Evolutionary conservation across 306 rosid species (phyloP), one percentile per base, ranked within the genome.

Genomic region (Lagenaria siceraria): DNA sequence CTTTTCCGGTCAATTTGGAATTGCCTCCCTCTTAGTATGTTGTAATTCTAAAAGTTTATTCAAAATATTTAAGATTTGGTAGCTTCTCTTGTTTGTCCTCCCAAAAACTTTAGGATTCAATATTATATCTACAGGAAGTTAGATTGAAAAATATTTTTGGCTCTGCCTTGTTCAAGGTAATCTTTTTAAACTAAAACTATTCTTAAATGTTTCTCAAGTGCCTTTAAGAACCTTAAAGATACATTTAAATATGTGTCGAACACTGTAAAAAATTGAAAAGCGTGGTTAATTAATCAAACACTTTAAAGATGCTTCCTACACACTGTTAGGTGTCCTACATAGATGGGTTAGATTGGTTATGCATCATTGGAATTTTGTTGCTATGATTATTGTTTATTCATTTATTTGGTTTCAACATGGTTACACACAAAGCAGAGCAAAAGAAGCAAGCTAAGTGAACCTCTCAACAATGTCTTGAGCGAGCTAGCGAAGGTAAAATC

Each of bases 401-500:
- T 42, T 42, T 68, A 11, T 59, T 42, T 54, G 56, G 38, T 76
- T 22, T 48, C 74, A 79, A 75, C 71, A 31, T 80, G 73, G 58
- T 48, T 52, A 54, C 19, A 65, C 75, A 53, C 82, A 59, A 76
- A 84, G 68, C 87, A 94, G 97, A 80, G 75, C 27, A 89, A 79
- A 86, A 89, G 83, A 78, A 86, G 78, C 74, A 21, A 49, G 72
- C 83, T 82, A 60, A 73, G 52, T 21, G 80, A 82, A 58, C 79
- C 90, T 53, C 83, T 94, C 61, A 85, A 86, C 60, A 85, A 81
- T 38, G 85, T 85, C 31, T 42, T 90, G 77, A 81, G 72, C 10
- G 92, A 90, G 82, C 93, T 94, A 69, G 80, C 85, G 1, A 87
- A 83, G 85, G 76, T 87, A 58, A 94, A 83, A 77, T 29, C 81